Percentiles rank a stretch among this genome's conserved stretches.
phyloP scores from a whole-genome alignment of 1,284 basidiomycete genomes.

The Cutaneotrichosporon arboriforme region DNA sequence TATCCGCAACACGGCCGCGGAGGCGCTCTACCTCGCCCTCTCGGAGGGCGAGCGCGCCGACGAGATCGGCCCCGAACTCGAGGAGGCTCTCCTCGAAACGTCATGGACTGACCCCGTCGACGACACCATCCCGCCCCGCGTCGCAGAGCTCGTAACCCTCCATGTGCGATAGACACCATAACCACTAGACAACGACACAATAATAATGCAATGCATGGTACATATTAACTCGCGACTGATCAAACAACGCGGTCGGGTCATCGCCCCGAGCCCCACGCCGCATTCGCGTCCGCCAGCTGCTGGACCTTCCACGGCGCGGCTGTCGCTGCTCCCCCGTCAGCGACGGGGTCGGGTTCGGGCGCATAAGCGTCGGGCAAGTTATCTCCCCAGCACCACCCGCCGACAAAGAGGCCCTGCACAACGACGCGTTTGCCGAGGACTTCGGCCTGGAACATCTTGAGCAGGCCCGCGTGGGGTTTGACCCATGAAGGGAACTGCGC shows the following conservation, averaged over 20 bases:
- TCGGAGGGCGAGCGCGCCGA: constrained; percentile 55
- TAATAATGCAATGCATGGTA: background rate
- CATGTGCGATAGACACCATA: background rate
- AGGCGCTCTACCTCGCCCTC: constrained; percentile 68
- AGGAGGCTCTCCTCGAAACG: constrained; percentile 72
- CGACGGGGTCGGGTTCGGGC: background rate
- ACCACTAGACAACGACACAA: background rate
- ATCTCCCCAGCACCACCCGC: constrained; percentile 54
- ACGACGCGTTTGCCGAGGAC: constrained; percentile 94
- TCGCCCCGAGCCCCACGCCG: background rate
- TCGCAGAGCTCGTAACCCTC: constrained; percentile 14
- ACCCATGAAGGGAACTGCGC: constrained; percentile 78
- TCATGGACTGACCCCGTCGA: constrained; percentile 56
- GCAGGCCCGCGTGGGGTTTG: constrained; percentile 82
- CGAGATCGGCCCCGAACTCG: constrained; percentile 63
- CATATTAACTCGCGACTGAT: no score
- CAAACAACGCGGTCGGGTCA: background rate
- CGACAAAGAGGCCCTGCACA: constrained; percentile 88
- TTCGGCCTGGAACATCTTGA: constrained; percentile 97
- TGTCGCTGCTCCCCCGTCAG: constrained; percentile 3
- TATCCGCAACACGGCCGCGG: constrained; percentile 72
- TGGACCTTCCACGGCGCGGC: constrained; percentile 7
- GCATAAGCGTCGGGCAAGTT: constrained; percentile 14
- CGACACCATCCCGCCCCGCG: constrained; percentile 9
- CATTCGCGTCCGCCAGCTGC: background rate